Percentiles rank a stretch among this genome's conserved stretches.
These are phyloP conservation scores for Oryza glumipatula DNA, from an alignment of 176 grass and related monocot species.

Conservation along the genomic window DNA sequence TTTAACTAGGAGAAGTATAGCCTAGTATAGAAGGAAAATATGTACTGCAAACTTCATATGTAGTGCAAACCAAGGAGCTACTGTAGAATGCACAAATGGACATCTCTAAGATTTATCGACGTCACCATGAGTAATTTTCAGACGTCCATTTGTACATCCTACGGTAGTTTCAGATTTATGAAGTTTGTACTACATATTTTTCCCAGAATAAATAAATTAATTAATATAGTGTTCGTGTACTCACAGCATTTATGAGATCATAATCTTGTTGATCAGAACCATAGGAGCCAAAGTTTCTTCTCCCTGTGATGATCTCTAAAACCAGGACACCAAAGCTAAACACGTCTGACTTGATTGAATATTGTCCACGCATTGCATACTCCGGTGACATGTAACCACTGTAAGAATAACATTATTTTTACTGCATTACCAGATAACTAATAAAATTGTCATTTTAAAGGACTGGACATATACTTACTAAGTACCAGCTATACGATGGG, in stretches of 20 bases:
- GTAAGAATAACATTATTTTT: not conserved
- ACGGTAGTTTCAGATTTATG: too few species aligned
- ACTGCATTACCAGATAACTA: too few species aligned
- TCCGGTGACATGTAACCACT: constrained; percentile 7
- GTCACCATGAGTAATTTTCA: too few species aligned
- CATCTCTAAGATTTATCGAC: too few species aligned
- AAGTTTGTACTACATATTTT: too few species aligned
- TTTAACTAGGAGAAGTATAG: not conserved
- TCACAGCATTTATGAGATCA: not conserved
- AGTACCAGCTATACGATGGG: constrained; percentile 45
- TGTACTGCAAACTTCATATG: too few species aligned
- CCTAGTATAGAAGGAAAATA: too few species aligned
- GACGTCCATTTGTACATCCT: too few species aligned
- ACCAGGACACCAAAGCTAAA: not conserved
- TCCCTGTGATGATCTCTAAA: constrained; percentile 14
- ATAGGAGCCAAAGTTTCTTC: not conserved
- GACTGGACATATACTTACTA: constrained; percentile 44
- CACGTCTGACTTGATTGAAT: constrained; percentile 14
- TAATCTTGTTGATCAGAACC: not conserved
- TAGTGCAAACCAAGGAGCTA: too few species aligned
- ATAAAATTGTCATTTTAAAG: not conserved
- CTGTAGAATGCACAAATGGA: too few species aligned
- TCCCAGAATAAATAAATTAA: too few species aligned
- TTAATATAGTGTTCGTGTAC: not conserved
- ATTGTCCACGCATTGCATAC: constrained; percentile 46